Base-by-base conservation (phyloP, 2,329 filamentous ascomycete genomes). In the Albophoma yamanashiensis region DNA sequence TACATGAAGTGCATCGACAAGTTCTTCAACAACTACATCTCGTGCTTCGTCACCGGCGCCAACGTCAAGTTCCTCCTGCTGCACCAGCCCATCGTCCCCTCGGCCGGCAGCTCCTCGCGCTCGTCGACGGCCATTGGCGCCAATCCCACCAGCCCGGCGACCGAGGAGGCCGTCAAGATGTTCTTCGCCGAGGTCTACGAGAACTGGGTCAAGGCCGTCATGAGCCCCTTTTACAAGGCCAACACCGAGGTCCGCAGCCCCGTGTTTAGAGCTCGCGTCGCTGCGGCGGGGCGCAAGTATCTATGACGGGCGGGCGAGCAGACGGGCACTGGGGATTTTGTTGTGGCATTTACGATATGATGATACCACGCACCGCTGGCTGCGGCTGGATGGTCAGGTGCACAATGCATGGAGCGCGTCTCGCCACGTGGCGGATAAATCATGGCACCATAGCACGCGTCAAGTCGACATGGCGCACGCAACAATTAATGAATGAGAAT, bases 121-220 rank as follows among this genome's bases (percentile, higher is more conserved):
- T 84, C 82, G 22, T 86, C 83, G 62, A 87, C 88, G n/a, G 86
- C 86, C 47, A 88, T 91, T 61, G 88, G 85, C 60, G 87, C 88
- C 65, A 97, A 96, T 73, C 93, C 93, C 0, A 93, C 88, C 3
- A 89, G 88, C 61, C 88, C 91, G 7, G 91, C 93, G 71, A 96
- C 93, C 6, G 94, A 99, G 76, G 94, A 99, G 77, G 93, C 94
- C 5, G 89, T 97, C 67, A 87, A 91, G 71, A 91, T 91, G 75
- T 99, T 97, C 78, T 96, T 99, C 78, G 82, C 83, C 20, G 94
- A 99, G 71, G 89, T 97, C 15, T 97, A 97, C 76, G 94, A 99
- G 76, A 91, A 87, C 66, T 99, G 93, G 88, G 85, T 96, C 65
- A 99, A 99, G 81, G 90, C 92, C 15, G 86, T 92, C 61, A 97